Percentiles rank a stretch among this genome's conserved stretches.
Conservation (phyloP, 805 yeast species). For the Candida michaelii region DNA sequence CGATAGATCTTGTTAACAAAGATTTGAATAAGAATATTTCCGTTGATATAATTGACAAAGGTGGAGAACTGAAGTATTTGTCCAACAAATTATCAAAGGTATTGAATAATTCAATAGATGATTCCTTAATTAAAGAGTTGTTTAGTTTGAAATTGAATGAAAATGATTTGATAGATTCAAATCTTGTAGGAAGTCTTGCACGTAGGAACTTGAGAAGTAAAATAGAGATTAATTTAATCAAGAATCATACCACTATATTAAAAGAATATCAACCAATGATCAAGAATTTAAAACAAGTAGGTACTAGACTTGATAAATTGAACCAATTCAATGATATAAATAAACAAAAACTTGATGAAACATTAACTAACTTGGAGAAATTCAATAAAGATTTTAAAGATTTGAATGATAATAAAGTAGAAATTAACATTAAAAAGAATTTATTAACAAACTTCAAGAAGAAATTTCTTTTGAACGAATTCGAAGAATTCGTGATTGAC, state of each 20-base stretch:
- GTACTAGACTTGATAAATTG: constrained; percentile 18
- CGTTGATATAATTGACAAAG: constrained; percentile 1
- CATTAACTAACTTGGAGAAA: constrained; percentile 21
- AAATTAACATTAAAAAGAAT: constrained; percentile 49
- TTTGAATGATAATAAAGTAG: constrained; percentile 29
- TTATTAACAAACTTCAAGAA: constrained; percentile 54
- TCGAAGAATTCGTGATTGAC: constrained; percentile 62
- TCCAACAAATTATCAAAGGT: constrained; percentile 51
- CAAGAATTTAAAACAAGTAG: constrained; percentile 23
- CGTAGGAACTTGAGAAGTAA: constrained; percentile 61
- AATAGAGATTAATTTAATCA: constrained; percentile 59
- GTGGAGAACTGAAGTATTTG: constrained; percentile 17
- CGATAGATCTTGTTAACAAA: constrained; percentile 34
- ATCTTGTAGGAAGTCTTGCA: constrained; percentile 55
- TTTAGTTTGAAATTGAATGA: constrained; percentile 24
- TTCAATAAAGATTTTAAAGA: constrained; percentile 25
- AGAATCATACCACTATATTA: constrained; percentile 43
- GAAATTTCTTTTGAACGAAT: constrained; percentile 66
- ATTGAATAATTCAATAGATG: constrained; percentile 44
- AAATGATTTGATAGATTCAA: constrained; percentile 43
- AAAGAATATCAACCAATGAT: constrained; percentile 35
- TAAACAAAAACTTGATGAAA: constrained; percentile 38
- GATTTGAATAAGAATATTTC: neutral
- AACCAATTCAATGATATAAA: constrained; percentile 29
- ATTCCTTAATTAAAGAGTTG: constrained; percentile 33